These are phyloP conservation scores for Solanum chacoense DNA, from an alignment of 305 asterid genomes.

Conservation along the genomic window DNA sequence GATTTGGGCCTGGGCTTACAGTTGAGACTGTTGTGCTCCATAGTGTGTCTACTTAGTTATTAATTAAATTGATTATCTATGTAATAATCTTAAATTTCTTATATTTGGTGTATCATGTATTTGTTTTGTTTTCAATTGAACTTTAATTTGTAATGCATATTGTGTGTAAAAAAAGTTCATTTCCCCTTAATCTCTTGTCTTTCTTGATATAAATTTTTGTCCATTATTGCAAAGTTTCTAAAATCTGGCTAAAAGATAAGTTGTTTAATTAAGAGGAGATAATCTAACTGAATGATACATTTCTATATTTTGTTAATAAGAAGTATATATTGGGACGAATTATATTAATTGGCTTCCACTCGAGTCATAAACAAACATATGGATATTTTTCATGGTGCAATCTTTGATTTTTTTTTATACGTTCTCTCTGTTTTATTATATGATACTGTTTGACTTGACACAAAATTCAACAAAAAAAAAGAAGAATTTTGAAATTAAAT, in stretches of 20 bases:
- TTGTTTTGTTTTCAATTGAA: not conserved
- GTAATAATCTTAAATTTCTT: not conserved
- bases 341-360: not conserved
- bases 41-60: conserved; percentile 22
- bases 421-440: too few species aligned
- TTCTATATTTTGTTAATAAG: not conserved
- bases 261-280: not conserved
- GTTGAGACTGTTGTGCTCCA: conserved; percentile 71
- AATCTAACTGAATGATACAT: not conserved
- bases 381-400: not conserved
- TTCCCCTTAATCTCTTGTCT: not conserved
- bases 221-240: not conserved
- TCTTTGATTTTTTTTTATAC: not conserved
- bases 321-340: too few species aligned
- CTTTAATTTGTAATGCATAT: not conserved
- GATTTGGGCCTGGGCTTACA: conserved; percentile 75
- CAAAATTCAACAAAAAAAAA: too few species aligned
- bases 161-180: not conserved
- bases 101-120: not conserved
- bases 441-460: not conserved
- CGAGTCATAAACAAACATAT: not conserved
- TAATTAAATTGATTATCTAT: not conserved
- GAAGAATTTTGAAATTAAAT: not conserved
- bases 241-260: not conserved
- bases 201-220: not conserved